Evolutionary conservation across 2,329 filamentous ascomycete species (phyloP).

Genomic region (Colletotrichum lupini): DNA sequence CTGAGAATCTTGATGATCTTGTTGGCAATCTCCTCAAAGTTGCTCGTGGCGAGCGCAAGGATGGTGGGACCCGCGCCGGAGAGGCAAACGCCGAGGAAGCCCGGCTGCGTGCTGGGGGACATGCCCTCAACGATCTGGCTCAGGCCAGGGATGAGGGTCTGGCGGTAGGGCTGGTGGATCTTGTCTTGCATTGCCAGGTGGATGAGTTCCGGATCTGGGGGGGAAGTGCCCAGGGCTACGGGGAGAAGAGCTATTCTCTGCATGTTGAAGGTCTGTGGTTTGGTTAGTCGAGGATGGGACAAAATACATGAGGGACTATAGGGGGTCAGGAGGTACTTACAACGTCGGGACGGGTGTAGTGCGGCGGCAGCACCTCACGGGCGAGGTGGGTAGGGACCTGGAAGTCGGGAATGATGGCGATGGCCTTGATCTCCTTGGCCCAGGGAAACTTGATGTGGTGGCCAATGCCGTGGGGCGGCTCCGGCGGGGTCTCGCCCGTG

Average conservation of each 20-base stretch:
- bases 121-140: slow-evolving; percentile 92
- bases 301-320: too few species aligned
- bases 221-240: slow-evolving; percentile 87
- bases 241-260: slow-evolving; percentile 93
- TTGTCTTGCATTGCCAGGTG: slow-evolving; percentile 99
- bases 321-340: slow-evolving; percentile 61
- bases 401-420: slow-evolving; percentile 96
- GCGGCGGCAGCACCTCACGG: slow-evolving; percentile 82
- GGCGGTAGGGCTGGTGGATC: slow-evolving; percentile 95
- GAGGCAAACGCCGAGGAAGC: slow-evolving; percentile 92
- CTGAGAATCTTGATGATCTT: slow-evolving; percentile 82
- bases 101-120: slow-evolving; percentile 86
- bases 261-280: slow-evolving; percentile 82
- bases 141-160: slow-evolving; percentile 90
- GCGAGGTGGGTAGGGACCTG: slow-evolving; percentile 95
- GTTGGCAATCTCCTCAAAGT: slow-evolving; percentile 88
- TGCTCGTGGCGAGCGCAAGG: slow-evolving; percentile 87
- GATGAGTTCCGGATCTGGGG: slow-evolving; percentile 92
- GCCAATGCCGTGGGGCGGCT: slow-evolving; percentile 91
- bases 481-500: slow-evolving; percentile 86
- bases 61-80: slow-evolving; percentile 97
- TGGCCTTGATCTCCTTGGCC: slow-evolving; percentile 94
- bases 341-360: slow-evolving; percentile 85
- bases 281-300: background rate
- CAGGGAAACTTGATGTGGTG: slow-evolving; percentile 97